phyloP scores from a whole-genome alignment of 768 basidiomycete genomes.

The Pseudohyphozyma bogoriensis region DNA sequence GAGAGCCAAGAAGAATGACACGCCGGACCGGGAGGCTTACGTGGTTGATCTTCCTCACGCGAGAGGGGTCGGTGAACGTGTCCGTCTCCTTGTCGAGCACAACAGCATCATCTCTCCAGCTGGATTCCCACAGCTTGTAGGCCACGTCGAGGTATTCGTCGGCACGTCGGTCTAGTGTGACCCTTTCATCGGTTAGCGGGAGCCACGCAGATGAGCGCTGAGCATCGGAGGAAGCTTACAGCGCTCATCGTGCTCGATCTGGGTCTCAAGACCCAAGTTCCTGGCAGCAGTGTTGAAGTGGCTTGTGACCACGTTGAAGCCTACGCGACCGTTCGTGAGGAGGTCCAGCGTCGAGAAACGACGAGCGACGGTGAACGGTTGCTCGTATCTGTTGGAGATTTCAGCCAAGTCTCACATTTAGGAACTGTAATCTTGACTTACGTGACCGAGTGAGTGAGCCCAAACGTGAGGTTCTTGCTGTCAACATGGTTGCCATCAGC shows the following conservation, averaged over 20 bases:
- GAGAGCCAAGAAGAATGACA: too few species aligned
- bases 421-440: too few species aligned
- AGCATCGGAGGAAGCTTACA: not conserved
- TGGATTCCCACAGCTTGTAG: constrained; percentile 15
- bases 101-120: constrained; percentile 13
- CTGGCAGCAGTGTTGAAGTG: constrained; percentile 2
- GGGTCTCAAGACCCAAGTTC: constrained; percentile 1
- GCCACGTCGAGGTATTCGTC: not conserved
- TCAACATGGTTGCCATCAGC: not conserved
- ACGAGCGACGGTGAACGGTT: constrained; percentile 7
- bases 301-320: constrained; percentile 8
- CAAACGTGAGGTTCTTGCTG: constrained; percentile 11
- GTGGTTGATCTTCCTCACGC: constrained; percentile 8
- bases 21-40: too few species aligned
- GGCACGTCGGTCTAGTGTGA: not conserved
- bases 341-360: constrained; percentile 15
- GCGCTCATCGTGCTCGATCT: constrained; percentile 6
- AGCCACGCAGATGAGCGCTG: too few species aligned
- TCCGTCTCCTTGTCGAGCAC: not conserved
- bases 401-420: too few species aligned
- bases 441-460: constrained; percentile 9
- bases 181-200: too few species aligned
- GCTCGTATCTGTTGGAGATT: too few species aligned
- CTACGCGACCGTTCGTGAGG: constrained; percentile 12
- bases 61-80: constrained; percentile 1